Evolutionary conservation across 768 basidiomycete species (phyloP), one percentile per base, ranked within the genome.

Genomic region (Auriscalpium orientale): DNA sequence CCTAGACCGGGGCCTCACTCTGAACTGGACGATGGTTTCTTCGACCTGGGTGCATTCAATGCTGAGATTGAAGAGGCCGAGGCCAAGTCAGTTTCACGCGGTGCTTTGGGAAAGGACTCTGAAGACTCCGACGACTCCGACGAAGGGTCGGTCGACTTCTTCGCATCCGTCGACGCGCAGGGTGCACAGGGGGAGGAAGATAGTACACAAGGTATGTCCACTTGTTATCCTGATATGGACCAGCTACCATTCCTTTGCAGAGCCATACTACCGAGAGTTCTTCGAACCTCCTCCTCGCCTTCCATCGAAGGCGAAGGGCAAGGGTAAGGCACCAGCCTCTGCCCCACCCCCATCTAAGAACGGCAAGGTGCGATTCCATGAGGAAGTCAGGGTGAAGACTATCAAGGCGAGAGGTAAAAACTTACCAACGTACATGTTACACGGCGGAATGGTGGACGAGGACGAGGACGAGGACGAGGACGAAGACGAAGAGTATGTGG

Each of bases 21-120:
- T 6, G 77, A 78, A 45, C 79, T 98, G 33, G 87, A 98, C 68
- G 95, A 98, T 66, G 83, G 77, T 13, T 98, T 98, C 74, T 98
- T 98, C 71, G 79, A 87, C 58, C 78, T 99, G 48, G 81, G 82
- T 33, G 77, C 82, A 18, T 99, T 99, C 76, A 97, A 98, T 64
- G 78, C 84, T 2, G 84, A 93, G 67, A 86, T 87, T 2, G 89
- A 91, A 67, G 81, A 80, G 61, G 80, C 84, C 3, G 94, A 95
- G 68, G 80, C 84, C 13, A 78, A 71, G 56, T 75, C 72, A 15
- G 76, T 80, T 10, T 83, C 84, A 2, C 74, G 74, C 64, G 92
- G 91, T 18, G 73, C 71, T 28, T 74, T 89, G 21, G 77, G 78
- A 43, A 70, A 64, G 69, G 71, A 77, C 36, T 79, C 78, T 43